Conservation (phyloP, 164 flowering plant species). For the Litsea cubeba region DNA sequence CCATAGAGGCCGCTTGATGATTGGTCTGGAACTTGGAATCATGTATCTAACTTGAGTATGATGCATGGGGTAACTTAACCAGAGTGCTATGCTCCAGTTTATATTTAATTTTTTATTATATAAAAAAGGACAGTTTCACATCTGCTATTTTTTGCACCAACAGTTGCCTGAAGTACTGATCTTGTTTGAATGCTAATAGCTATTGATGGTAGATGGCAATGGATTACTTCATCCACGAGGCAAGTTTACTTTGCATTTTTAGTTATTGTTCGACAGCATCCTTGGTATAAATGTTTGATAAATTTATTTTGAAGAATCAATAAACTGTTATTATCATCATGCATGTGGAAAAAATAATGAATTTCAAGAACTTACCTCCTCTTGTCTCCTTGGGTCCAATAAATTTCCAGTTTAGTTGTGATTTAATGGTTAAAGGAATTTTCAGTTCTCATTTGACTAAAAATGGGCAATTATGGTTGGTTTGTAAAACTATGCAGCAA, state of each 20-base stretch:
- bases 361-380: no score
- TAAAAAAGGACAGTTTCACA: not conserved
- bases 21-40: not conserved
- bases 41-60: not conserved
- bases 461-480: no score
- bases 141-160: no score
- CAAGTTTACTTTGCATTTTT: slow-evolving; percentile 22
- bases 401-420: no score
- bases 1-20: not conserved
- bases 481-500: no score
- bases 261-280: no score
- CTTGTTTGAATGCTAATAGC: slow-evolving; percentile 30
- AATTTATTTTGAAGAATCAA: not conserved
- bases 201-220: slow-evolving; percentile 90
- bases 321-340: not conserved
- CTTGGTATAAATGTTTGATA: not conserved
- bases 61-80: not conserved
- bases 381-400: no score
- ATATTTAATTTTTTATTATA: no score
- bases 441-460: no score
- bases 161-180: slow-evolving; percentile 3
- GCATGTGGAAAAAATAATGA: no score
- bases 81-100: not conserved
- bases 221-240: slow-evolving; percentile 97
- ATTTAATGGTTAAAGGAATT: no score